Percentiles rank a stretch among this genome's conserved stretches.
Conservation (phyloP, 257 asterid genomes). For the Fraxinus excelsior region DNA sequence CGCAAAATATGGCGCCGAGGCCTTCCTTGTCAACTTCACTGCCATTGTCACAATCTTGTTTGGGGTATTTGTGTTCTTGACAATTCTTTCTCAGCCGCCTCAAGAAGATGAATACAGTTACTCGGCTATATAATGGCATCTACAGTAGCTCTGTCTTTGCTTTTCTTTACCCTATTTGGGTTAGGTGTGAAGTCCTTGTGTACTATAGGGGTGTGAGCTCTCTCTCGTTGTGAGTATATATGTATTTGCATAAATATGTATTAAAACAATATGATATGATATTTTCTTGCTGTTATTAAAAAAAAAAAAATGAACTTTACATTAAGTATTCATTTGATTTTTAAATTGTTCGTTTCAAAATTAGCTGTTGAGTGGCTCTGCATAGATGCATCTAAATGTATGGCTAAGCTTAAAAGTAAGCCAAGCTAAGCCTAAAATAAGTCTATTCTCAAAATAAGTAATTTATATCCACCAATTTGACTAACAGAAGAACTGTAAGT, state of each 20-base stretch:
- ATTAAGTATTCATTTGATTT: too few relatives aligned
- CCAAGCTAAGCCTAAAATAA: too few relatives aligned
- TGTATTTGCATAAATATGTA: not conserved
- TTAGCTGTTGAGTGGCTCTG: too few relatives aligned
- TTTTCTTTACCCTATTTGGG: not conserved
- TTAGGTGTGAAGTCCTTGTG: not conserved
- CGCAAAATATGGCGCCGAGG: conserved; percentile 80
- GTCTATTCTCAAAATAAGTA: not conserved
- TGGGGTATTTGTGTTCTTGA: conserved; percentile 75
- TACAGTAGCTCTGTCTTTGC: not conserved
- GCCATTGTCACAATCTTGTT: conserved; percentile 76
- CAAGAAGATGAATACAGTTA: conserved; percentile 66
- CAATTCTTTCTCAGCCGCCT: conserved; percentile 58
- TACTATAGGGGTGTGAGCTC: not conserved
- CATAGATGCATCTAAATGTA: too few relatives aligned
- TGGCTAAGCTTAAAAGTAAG: too few relatives aligned
- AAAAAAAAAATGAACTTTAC: too few relatives aligned
- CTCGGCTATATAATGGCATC: conserved; percentile 50
- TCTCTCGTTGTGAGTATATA: not conserved
- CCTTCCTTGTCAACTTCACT: conserved; percentile 85
- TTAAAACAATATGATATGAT: too few relatives aligned
- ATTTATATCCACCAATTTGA: too few relatives aligned
- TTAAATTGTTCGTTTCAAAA: too few relatives aligned
- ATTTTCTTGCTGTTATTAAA: too few relatives aligned
- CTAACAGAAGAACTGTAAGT: too few relatives aligned